Evolutionary conservation across 2,329 filamentous ascomycete species (phyloP).

Genomic region (Harringtonia aguacate): DNA sequence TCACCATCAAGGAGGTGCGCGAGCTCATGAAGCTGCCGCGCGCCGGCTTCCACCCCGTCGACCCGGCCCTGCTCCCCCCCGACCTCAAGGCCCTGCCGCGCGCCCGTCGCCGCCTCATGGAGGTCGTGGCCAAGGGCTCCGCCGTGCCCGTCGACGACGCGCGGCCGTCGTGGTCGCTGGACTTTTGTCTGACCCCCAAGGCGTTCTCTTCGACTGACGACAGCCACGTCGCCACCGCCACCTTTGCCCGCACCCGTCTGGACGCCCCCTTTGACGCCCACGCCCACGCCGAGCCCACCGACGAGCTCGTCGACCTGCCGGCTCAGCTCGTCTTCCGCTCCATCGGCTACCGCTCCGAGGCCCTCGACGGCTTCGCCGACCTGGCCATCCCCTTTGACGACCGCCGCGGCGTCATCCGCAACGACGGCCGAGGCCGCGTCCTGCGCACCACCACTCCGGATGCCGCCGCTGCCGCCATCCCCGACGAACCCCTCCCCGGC

Average conservation of each 20-base stretch:
- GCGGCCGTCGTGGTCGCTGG: slow-evolving; percentile 67
- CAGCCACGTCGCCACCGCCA: slow-evolving; percentile 48
- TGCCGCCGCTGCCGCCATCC: slow-evolving; percentile 22
- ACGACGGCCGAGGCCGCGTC: slow-evolving; percentile 71
- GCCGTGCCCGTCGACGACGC: slow-evolving; percentile 33
- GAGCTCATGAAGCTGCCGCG: slow-evolving; percentile 71
- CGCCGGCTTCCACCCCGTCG: slow-evolving; percentile 62
- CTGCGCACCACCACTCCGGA: slow-evolving; percentile 25
- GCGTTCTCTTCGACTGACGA: slow-evolving; percentile 43
- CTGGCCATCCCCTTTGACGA: slow-evolving; percentile 71
- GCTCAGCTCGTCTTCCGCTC: slow-evolving; percentile 76
- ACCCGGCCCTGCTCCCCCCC: slow-evolving; percentile 54
- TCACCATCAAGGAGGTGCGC: slow-evolving; percentile 88
- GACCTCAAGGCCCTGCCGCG: slow-evolving; percentile 62
- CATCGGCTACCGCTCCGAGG: slow-evolving; percentile 83
- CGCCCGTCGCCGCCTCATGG: slow-evolving; percentile 64
- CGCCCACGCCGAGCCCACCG: slow-evolving; percentile 37
- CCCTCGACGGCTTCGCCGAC: slow-evolving; percentile 62
- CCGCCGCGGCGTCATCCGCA: slow-evolving; percentile 63
- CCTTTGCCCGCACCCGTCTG: slow-evolving; percentile 54
- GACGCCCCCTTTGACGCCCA: slow-evolving; percentile 41
- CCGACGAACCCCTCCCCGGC: slow-evolving; percentile 45
- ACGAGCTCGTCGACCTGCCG: slow-evolving; percentile 40
- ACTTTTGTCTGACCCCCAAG: slow-evolving; percentile 73
- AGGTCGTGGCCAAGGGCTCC: slow-evolving; percentile 71